These are phyloP conservation scores for Liquidambar formosana DNA, from an alignment of 164 flowering plant genomes.

Conservation along the genomic window DNA sequence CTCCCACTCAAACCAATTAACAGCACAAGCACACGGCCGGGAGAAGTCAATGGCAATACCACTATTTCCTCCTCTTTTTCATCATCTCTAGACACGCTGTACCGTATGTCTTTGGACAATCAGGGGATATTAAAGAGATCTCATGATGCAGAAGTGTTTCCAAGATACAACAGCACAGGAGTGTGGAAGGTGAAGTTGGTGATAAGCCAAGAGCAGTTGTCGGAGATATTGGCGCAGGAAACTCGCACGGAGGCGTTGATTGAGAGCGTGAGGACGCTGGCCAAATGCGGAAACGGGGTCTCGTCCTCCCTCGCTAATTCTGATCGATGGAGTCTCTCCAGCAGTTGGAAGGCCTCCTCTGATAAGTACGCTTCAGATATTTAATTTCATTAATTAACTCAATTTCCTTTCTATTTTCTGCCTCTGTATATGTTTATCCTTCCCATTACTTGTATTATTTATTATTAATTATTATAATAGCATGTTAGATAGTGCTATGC, in stretches of 20 bases:
- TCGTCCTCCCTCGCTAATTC: conserved; percentile 27
- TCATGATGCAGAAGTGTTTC: conserved; percentile 22
- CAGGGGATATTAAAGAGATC: conserved; percentile 11
- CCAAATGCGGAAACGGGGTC: conserved; percentile 36
- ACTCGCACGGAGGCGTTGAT: conserved; percentile 38
- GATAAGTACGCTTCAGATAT: not conserved
- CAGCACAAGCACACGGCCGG: no score
- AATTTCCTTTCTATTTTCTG: not conserved
- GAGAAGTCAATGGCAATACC: not conserved
- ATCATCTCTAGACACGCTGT: conserved; percentile 11
- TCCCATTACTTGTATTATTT: not conserved
- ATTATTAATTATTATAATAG: not conserved
- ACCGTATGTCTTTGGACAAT: conserved; percentile 33
- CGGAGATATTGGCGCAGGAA: conserved; percentile 42
- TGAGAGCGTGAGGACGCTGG: conserved; percentile 46
- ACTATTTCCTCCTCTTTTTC: conserved; percentile 1
- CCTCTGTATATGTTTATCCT: not conserved
- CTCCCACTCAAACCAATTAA: conserved; percentile 36
- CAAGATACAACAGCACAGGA: conserved; percentile 26
- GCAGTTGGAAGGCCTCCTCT: conserved; percentile 28
- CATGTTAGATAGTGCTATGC: not conserved
- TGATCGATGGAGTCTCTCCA: conserved; percentile 32
- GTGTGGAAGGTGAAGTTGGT: conserved; percentile 54
- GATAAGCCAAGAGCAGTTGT: conserved; percentile 39
- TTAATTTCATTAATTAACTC: not conserved